Evolutionary conservation across 2,329 filamentous ascomycete genomes (phyloP), one percentile per base, ranked within the genome.

Genomic region (Penicillium verrucosum): DNA sequence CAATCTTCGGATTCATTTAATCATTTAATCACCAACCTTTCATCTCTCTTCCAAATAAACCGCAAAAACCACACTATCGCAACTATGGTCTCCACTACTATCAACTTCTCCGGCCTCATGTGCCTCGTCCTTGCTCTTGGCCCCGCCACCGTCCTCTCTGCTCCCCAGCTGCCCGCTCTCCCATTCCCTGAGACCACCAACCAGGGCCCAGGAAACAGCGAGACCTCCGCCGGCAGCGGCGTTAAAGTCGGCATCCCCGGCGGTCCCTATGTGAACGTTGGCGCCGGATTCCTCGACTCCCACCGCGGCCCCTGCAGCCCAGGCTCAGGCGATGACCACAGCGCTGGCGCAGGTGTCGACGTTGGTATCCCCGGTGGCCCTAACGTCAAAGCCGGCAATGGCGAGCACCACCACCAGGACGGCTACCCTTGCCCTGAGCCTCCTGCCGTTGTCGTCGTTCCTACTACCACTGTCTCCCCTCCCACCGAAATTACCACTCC

Each of bases 81-180:
- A 54, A 65, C 25, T 54, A 72, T 69, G 67, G 51, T 59, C 56
- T 61, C 64, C 53, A 63, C 62, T 50, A 56, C 60, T 47, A 66
- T 67, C 59, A 65, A 49, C 47, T 41, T 68, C 57, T 67, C 68
- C 9, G 63, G 68, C 51, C 62, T 70, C 41, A 37, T 73, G 55
- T 72, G 67, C 64, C 66, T 73, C 2, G 42, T 69, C 25, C 62
- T 72, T 32, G 61, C 68, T 42, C 59, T 68, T 30, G 64, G 63
- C 41, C 70, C 70, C 34, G 56, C 65, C 21, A 57, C 64, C 2
- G 68, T 70, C 16, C 59, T 73, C 25, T 59, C 70, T n/a, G 65
- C 60, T n/a, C 70, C 70, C 14, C 59, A 68, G 49, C 45, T 65
- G 52, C 68, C 54, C 9, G 34, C 18, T 25, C 5, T 36, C 21